phyloP scores from a whole-genome alignment of 2,329 filamentous ascomycete species.

The Ceratocystiopsis minuta region DNA sequence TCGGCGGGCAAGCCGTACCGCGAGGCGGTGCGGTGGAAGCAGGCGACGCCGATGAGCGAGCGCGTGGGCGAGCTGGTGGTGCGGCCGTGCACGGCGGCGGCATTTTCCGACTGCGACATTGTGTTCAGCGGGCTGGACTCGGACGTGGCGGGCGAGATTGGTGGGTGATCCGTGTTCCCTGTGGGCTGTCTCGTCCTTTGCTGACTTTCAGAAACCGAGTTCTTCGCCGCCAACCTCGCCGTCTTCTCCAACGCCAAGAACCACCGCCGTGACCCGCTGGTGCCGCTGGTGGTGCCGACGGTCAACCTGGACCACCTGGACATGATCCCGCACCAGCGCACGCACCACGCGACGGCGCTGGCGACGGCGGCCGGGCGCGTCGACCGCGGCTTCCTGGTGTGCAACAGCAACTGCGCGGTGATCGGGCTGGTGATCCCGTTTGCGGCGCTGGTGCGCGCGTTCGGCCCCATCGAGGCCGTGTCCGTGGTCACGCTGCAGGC shows the following conservation, averaged over 20 bases:
- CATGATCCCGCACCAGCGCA: slow-evolving; percentile 75
- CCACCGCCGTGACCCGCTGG: slow-evolving; percentile 75
- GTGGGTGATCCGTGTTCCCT: slow-evolving; percentile 24
- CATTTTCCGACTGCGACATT: slow-evolving; percentile 80
- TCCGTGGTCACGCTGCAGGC: slow-evolving; percentile 88
- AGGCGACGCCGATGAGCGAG: slow-evolving; percentile 63
- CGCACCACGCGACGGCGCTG: slow-evolving; percentile 32
- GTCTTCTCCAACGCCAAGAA: slow-evolving; percentile 98
- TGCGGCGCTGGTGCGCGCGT: slow-evolving; percentile 69
- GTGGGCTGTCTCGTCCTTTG: neutral
- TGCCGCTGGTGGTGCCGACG: slow-evolving; percentile 85
- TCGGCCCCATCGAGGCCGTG: slow-evolving; percentile 61
- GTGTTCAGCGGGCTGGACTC: slow-evolving; percentile 87
- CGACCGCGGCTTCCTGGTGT: slow-evolving; percentile 78
- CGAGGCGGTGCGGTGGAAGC: slow-evolving; percentile 92
- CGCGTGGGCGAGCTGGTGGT: slow-evolving; percentile 62
- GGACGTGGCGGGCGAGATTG: slow-evolving; percentile 80
- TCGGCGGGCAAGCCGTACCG: slow-evolving; percentile 89
- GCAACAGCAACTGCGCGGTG: slow-evolving; percentile 96
- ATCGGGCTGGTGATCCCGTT: slow-evolving; percentile 93
- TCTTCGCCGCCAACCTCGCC: slow-evolving; percentile 70
- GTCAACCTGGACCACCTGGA: slow-evolving; percentile 81
- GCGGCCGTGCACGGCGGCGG: slow-evolving; percentile 62
- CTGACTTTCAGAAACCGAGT: slow-evolving; percentile 54
- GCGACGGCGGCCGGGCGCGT: slow-evolving; percentile 23